phyloP scores from a whole-genome alignment of 192 early-diverging fungal species.

The Dispira simplex region DNA sequence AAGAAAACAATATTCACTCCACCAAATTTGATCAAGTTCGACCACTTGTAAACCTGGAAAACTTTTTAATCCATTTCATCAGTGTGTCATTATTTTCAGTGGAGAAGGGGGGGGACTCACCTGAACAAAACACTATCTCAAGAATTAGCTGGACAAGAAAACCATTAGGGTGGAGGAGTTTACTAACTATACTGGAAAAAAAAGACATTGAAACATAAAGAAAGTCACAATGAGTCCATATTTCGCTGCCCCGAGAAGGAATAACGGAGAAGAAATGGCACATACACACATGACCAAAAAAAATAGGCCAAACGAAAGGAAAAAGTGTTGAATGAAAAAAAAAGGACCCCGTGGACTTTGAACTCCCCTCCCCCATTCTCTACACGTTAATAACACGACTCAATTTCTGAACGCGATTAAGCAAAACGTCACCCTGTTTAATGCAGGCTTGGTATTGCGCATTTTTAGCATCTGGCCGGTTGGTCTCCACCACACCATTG shows the following conservation, averaged over 20 bases:
- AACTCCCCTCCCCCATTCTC: conserved; percentile 7
- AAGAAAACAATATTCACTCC: too few relatives aligned
- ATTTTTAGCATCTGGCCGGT: conserved; percentile 97
- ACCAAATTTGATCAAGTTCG: background rate
- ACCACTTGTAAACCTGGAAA: background rate
- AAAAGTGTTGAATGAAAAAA: too few relatives aligned
- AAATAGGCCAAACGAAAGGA: background rate
- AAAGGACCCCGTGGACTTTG: too few relatives aligned
- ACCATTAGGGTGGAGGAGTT: background rate
- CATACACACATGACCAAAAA: background rate
- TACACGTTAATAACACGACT: conserved; percentile 84
- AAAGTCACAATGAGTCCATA: background rate
- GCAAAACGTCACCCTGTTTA: conserved; percentile 89
- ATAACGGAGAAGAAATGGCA: background rate
- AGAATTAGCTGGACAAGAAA: background rate
- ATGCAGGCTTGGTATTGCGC: conserved; percentile 94
- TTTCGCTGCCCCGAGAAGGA: background rate
- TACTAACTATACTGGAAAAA: background rate
- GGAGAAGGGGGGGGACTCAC: too few relatives aligned
- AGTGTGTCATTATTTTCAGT: background rate
- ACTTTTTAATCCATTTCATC: background rate
- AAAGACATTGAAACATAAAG: background rate
- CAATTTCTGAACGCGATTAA: conserved; percentile 94
- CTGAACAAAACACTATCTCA: too few relatives aligned
- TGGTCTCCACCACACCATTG: conserved; percentile 91